phyloP scores from a whole-genome alignment of 495 filamentous ascomycete genomes.

The Neohortaea acidophila region DNA sequence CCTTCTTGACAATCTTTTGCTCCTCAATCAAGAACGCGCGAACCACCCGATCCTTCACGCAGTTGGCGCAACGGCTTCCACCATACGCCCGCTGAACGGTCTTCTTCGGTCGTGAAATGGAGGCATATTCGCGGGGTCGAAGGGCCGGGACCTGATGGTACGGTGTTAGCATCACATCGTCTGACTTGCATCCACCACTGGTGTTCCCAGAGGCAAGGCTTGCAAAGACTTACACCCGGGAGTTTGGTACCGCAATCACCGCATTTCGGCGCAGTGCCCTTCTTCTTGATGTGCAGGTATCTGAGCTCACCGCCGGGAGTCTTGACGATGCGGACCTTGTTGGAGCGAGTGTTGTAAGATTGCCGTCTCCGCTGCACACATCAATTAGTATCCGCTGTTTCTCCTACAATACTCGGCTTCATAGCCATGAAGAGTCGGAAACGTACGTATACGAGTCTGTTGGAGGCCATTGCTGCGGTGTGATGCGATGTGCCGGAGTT shows the following conservation, averaged over 20 bases:
- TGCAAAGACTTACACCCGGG: slow-evolving; percentile 61
- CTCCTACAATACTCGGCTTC: background rate
- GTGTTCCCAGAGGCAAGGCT: too few species aligned
- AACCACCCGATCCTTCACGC: slow-evolving; percentile 92
- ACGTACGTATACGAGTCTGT: slow-evolving; percentile 56
- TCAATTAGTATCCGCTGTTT: background rate
- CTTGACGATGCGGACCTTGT: slow-evolving; percentile 91
- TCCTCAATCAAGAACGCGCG: slow-evolving; percentile 98
- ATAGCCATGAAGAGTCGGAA: background rate
- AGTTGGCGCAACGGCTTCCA: slow-evolving; percentile 94
- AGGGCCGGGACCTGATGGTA: slow-evolving; percentile 55
- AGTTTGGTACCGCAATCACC: slow-evolving; percentile 96
- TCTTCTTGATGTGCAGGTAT: slow-evolving; percentile 98
- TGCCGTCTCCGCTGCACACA: slow-evolving; percentile 9
- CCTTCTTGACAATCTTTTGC: slow-evolving; percentile 99
- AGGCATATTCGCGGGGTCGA: slow-evolving; percentile 89
- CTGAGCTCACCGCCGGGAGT: slow-evolving; percentile 89
- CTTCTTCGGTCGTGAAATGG: slow-evolving; percentile 95
- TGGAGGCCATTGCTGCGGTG: slow-evolving; percentile 49
- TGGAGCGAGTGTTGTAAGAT: slow-evolving; percentile 83
- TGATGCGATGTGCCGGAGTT: slow-evolving; percentile 34
- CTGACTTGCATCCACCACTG: too few species aligned
- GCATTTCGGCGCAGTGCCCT: slow-evolving; percentile 89
- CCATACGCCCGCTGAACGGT: slow-evolving; percentile 96
- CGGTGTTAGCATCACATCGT: too few species aligned